phyloP scores from a whole-genome alignment of 371 early-diverging fungal species.

The Rhizopus stolonifer region DNA sequence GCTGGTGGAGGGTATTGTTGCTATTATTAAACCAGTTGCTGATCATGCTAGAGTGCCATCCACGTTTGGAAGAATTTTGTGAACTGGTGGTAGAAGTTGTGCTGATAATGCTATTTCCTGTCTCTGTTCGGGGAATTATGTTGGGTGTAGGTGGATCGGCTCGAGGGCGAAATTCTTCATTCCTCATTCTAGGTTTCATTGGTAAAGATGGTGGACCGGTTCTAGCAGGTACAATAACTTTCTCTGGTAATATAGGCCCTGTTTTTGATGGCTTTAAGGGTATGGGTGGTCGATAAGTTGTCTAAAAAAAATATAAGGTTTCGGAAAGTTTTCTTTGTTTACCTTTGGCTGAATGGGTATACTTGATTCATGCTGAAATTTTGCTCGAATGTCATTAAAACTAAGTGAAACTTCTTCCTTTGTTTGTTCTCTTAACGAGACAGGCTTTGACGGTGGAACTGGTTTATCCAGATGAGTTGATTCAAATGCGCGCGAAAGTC shows the following conservation, averaged over 20 bases:
- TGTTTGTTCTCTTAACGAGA: constrained; percentile 27
- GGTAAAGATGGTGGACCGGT: constrained; percentile 29
- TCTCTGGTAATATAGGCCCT: constrained; percentile 19
- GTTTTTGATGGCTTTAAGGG: constrained; percentile 23
- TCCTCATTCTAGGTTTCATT: constrained; percentile 13
- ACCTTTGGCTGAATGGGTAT: constrained; percentile 17
- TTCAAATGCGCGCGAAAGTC: constrained; percentile 48
- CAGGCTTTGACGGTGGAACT: constrained; percentile 38
- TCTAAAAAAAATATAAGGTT: constrained; percentile 3
- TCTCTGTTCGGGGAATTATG: constrained; percentile 23
- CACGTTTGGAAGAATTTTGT: constrained; percentile 21
- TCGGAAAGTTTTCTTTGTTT: constrained; percentile 13
- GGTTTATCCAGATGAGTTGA: constrained; percentile 25
- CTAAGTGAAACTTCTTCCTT: constrained; percentile 33
- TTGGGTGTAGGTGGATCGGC: constrained; percentile 8
- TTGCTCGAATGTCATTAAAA: constrained; percentile 47
- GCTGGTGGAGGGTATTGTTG: constrained; percentile 7
- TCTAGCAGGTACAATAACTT: constrained; percentile 18
- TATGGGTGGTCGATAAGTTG: constrained; percentile 16
- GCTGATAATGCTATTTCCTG: constrained; percentile 26
- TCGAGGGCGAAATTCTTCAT: constrained; percentile 5
- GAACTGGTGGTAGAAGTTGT: constrained; percentile 22
- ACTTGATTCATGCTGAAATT: constrained; percentile 32
- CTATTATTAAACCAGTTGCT: constrained; percentile 22
- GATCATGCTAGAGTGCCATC: constrained; percentile 20